Base-by-base conservation (phyloP, 176 grass and related monocot species). In the Oropetium thomaeum region DNA sequence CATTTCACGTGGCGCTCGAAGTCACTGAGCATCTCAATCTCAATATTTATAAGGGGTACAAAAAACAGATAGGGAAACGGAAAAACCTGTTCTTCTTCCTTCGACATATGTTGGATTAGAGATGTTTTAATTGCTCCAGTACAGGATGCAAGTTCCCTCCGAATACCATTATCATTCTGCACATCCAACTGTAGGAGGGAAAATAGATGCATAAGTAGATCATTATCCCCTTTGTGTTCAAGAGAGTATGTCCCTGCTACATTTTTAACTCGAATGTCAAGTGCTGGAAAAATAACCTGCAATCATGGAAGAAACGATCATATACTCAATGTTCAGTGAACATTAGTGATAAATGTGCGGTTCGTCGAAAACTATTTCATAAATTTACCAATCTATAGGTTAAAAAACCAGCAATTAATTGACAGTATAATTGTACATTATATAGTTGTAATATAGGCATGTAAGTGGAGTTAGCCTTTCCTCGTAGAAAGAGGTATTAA, bases 181-280 rank as follows among this genome's bases (percentile, higher is more conserved):
- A 90, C 77, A 84, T 93, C 87, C 68, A 75, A 65, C 34, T 76
- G 62, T 62, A 93, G 79, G 30, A 97, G 66, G 52, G 66, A 8
- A 58, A 97, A 90, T 5, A 93, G 41, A 67, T 93, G 73, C 48
- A 77, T 30, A 75, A 97, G 93, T 35, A 93, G 80, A 88, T 80
- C 76, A 75, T 81, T 88, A 52, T 97, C 90, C 43, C 90, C 83
- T 79, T 87, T 84, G 83, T 97, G 93, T 71, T 97, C 93, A 61
- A 97, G 85, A 44, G 80, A 90, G 69, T 97, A 97, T 30, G 93
- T 97, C 59, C 79, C 67, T 78, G 93, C 90, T 34, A 97, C 83
- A 77, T 97, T 97, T 81, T 97, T 93, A 41, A 97, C 93, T 52
- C 93, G 90, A 65, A 80, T 86, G 67, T 97, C 93, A 37, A 97